Base-by-base conservation (phyloP, 306 rosid genomes). In the Inga laurina region DNA sequence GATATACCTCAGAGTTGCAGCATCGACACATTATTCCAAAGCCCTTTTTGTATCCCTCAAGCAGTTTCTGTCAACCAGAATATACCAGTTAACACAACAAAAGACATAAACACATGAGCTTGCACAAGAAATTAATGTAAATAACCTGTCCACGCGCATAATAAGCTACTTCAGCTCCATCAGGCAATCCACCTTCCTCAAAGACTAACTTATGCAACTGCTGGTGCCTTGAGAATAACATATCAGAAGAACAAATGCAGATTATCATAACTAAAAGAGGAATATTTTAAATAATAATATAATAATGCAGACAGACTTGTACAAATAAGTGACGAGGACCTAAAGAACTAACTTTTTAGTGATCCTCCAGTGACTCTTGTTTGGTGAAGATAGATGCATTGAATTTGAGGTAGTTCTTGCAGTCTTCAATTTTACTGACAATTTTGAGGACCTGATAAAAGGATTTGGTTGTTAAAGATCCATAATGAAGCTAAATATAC, bases 61-160 rank as follows among this genome's bases (percentile, higher is more conserved):
- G 98, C 86, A 90, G 83, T 94, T 96, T 96, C 99, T 96, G 89
- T 74, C 45, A 67, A 85, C 68, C 83, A 81, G 74, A 88, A 70
- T 66, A 57, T 65, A 78, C 54, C 35, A 84, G 44, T 75, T 59
- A 85, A 86, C 69, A 52, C 68, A 62, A 70, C 45, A 51, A 82
- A 73, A 66, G 79, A 74, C 77, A 82, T 41, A 62, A 65, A 30
- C 51, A 90, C 54, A 88, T 74, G 81, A 71, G 76, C 54, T 41
- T 82, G 27, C 22, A 74, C 24, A 62, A 54, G 64, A 81, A 84
- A 83, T 84, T 67, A 82, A 82, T 72, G 45, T 61, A 76, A 84
- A 83, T 81, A 84, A 95, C 99, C 99, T 96, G 93, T 80, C 98
- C 99, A 19, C 99, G 94, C 34, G 97, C 98, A 88, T 91, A 96